A percentile compares a stretch with the other conserved stretches of the same genome.
These are phyloP conservation scores for Spathaspora girioi DNA, from an alignment of 805 yeast genomes.

Conservation along the genomic window DNA sequence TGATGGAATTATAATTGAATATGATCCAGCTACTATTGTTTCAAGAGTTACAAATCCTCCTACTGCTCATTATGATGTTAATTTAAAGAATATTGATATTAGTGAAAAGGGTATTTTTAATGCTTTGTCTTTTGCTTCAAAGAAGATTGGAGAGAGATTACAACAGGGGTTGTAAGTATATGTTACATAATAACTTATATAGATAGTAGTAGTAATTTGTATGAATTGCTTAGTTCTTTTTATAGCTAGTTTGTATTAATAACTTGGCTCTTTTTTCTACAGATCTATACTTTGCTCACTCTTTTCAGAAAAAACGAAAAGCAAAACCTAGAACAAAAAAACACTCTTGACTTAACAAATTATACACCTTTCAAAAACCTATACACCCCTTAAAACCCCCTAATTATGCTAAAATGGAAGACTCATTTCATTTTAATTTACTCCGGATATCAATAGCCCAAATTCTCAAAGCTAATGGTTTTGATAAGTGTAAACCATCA, in stretches of 20 bases:
- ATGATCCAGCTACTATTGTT: slow-evolving; percentile 82
- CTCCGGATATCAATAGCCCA: slow-evolving; percentile 44
- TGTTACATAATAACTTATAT: too few species aligned
- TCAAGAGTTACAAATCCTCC: slow-evolving; percentile 91
- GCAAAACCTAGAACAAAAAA: not conserved
- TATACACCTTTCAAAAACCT: not conserved
- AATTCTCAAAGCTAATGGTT: slow-evolving; percentile 75
- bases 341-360: too few species aligned
- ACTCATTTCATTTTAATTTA: slow-evolving; percentile 35
- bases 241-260: not conserved
- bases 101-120: slow-evolving; percentile 74
- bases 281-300: not conserved
- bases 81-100: slow-evolving; percentile 57
- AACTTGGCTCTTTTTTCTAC: not conserved
- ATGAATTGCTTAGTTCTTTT: too few species aligned
- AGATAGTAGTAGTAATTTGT: too few species aligned
- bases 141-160: slow-evolving; percentile 50
- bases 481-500: slow-evolving; percentile 70
- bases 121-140: slow-evolving; percentile 86
- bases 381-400: not conserved
- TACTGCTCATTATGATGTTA: slow-evolving; percentile 25
- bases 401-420: slow-evolving; percentile 25
- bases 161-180: slow-evolving; percentile 41
- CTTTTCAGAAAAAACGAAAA: not conserved
- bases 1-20: slow-evolving; percentile 88